phyloP scores from a whole-genome alignment of 768 basidiomycete genomes.

The Kwoniella sp. region DNA sequence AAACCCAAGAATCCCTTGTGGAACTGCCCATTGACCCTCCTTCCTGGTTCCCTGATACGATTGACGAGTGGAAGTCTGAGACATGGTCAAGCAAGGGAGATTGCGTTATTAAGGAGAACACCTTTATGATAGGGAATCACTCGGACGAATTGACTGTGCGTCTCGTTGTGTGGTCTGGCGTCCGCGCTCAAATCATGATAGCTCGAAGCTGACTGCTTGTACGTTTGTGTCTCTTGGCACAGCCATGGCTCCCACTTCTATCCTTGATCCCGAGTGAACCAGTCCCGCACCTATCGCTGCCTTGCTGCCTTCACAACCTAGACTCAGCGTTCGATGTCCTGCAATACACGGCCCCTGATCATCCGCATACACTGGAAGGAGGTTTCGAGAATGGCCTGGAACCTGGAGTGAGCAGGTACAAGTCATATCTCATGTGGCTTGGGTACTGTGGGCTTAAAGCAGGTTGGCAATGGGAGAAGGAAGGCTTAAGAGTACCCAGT shows the following conservation, averaged over 20 bases:
- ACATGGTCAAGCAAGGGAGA: slow-evolving; percentile 34
- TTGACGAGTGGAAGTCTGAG: slow-evolving; percentile 48
- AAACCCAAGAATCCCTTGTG: slow-evolving; percentile 66
- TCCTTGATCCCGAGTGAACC: slow-evolving; percentile 59
- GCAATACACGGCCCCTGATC: slow-evolving; percentile 37
- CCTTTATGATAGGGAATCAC: slow-evolving; percentile 91
- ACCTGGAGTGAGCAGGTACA: slow-evolving; percentile 67
- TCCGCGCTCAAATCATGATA: not conserved
- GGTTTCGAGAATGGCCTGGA: slow-evolving; percentile 58
- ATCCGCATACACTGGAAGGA: slow-evolving; percentile 39
- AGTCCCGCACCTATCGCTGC: slow-evolving; percentile 63
- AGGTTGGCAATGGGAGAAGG: slow-evolving; percentile 86
- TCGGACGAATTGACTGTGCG: slow-evolving; percentile 82
- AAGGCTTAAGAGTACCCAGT: slow-evolving; percentile 84
- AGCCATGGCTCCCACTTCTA: slow-evolving; percentile 85
- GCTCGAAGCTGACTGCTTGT: slow-evolving; percentile 4
- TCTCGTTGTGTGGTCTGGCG: not conserved
- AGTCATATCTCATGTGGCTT: slow-evolving; percentile 83
- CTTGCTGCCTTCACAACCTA: slow-evolving; percentile 69
- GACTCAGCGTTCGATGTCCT: slow-evolving; percentile 72
- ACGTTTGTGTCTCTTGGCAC: not conserved
- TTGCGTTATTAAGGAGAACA: slow-evolving; percentile 58
- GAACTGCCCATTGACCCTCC: slow-evolving; percentile 73
- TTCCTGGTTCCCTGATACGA: slow-evolving; percentile 49
- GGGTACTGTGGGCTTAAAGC: slow-evolving; percentile 70